Evolutionary conservation across 192 early-diverging fungal species (phyloP).

Genomic region (Gigaspora rosea): DNA sequence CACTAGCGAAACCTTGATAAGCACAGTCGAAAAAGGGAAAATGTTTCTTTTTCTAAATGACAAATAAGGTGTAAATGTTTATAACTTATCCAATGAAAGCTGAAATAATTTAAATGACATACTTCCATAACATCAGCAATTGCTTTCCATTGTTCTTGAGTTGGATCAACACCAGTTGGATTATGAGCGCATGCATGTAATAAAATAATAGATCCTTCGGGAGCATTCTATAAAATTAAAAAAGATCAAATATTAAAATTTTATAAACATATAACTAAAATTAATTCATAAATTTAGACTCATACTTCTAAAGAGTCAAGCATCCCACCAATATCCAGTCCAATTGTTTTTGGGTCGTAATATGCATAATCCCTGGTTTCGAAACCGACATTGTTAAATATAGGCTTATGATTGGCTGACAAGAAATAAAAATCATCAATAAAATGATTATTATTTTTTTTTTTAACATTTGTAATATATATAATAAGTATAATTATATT

Average conservation of each 20-base stretch:
- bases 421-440: background rate
- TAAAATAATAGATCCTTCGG: slow-evolving; percentile 79
- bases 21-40: slow-evolving; percentile 98
- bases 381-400: slow-evolving; percentile 86
- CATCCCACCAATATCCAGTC: slow-evolving; percentile 80
- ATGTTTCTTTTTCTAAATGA: slow-evolving; percentile 61
- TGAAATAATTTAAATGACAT: slow-evolving; percentile 8
- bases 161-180: slow-evolving; percentile 98
- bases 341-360: slow-evolving; percentile 78
- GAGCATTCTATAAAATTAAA: slow-evolving; percentile 55
- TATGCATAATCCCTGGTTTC: slow-evolving; percentile 86
- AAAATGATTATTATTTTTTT: slow-evolving; percentile 16
- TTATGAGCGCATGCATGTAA: slow-evolving; percentile 99
- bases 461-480: background rate
- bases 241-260: background rate
- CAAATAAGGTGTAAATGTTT: background rate
- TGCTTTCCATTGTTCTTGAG: slow-evolving; percentile 87
- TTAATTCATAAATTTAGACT: background rate
- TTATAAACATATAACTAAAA: background rate
- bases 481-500: background rate
- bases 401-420: slow-evolving; percentile 82
- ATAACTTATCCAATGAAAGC: background rate
- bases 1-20: slow-evolving; percentile 98
- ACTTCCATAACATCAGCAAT: slow-evolving; percentile 83
- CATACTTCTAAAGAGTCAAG: slow-evolving; percentile 59